phyloP scores from a whole-genome alignment of 1,139 yeast genomes.

The Geotrichum fermentans region DNA sequence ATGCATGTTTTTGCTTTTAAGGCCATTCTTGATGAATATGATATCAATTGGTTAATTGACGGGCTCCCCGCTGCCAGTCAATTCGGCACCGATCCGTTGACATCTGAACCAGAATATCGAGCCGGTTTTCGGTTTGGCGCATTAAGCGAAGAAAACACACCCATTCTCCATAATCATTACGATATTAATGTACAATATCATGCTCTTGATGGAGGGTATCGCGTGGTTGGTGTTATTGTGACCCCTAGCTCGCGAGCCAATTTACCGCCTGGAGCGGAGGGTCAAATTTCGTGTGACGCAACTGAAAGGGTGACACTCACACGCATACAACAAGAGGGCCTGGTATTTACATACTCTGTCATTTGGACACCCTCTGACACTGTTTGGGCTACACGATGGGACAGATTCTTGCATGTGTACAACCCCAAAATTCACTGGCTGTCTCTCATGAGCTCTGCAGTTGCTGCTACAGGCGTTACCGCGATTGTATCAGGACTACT shows the following conservation, averaged over 20 bases:
- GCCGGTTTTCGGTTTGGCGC: conserved; percentile 76
- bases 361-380: conserved; percentile 65
- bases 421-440: conserved; percentile 96
- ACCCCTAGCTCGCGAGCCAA: conserved; percentile 57
- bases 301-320: conserved; percentile 33
- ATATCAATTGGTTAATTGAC: conserved; percentile 88
- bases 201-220: conserved; percentile 58
- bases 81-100: conserved; percentile 46
- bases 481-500: conserved; percentile 75
- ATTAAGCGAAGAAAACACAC: conserved; percentile 34
- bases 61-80: conserved; percentile 89
- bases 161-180: conserved; percentile 73
- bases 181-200: conserved; percentile 79
- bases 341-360: conserved; percentile 59
- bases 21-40: conserved; percentile 74
- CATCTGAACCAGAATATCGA: conserved; percentile 49
- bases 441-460: conserved; percentile 76
- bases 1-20: conserved; percentile 70
- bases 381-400: conserved; percentile 99
- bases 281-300: conserved; percentile 35
- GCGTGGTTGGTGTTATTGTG: conserved; percentile 89
- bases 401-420: conserved; percentile 82
- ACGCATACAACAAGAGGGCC: conserved; percentile 40
- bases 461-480: conserved; percentile 72
- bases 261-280: background rate